These are phyloP conservation scores for Termitomyces sp. DNA, from an alignment of 768 basidiomycete species.

Conservation along the genomic window DNA sequence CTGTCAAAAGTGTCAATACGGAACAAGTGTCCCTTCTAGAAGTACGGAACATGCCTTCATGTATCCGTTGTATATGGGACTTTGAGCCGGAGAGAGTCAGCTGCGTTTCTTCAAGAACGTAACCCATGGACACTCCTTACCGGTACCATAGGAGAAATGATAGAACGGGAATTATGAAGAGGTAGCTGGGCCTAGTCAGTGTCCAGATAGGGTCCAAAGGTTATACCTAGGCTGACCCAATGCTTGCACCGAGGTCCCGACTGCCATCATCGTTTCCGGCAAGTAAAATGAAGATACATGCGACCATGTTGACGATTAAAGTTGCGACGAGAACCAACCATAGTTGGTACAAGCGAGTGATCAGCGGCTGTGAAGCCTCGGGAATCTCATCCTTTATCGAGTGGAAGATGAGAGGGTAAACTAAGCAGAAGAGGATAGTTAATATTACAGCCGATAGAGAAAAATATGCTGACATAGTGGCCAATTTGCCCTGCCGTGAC, in stretches of 20 bases:
- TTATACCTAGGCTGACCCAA: slow-evolving; percentile 51
- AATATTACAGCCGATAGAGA: slow-evolving; percentile 9
- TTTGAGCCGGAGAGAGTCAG: slow-evolving; percentile 22
- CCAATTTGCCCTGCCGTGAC: slow-evolving; percentile 88
- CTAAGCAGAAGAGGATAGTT: slow-evolving; percentile 35
- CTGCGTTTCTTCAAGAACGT: background rate
- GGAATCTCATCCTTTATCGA: slow-evolving; percentile 90
- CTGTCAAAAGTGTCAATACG: slow-evolving; percentile 33
- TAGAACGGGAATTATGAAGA: slow-evolving; percentile 67
- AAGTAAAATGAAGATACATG: slow-evolving; percentile 81
- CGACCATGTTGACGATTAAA: slow-evolving; percentile 84
- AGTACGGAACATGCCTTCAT: slow-evolving; percentile 66
- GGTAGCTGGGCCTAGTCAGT: slow-evolving; percentile 46
- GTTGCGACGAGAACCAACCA: slow-evolving; percentile 89
- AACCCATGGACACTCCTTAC: slow-evolving; percentile 33
- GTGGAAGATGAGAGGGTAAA: slow-evolving; percentile 93
- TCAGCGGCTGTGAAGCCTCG: slow-evolving; percentile 67
- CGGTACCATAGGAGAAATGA: slow-evolving; percentile 97
- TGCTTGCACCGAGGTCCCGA: slow-evolving; percentile 74
- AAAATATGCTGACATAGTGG: slow-evolving; percentile 64
- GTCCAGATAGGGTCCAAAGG: slow-evolving; percentile 12
- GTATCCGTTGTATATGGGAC: slow-evolving; percentile 96
- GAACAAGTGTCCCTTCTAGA: slow-evolving; percentile 9
- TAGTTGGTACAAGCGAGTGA: slow-evolving; percentile 84
- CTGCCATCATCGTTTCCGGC: slow-evolving; percentile 72